Base-by-base conservation (phyloP, 1,284 basidiomycete species). In the Phaffia rhodozyma region DNA sequence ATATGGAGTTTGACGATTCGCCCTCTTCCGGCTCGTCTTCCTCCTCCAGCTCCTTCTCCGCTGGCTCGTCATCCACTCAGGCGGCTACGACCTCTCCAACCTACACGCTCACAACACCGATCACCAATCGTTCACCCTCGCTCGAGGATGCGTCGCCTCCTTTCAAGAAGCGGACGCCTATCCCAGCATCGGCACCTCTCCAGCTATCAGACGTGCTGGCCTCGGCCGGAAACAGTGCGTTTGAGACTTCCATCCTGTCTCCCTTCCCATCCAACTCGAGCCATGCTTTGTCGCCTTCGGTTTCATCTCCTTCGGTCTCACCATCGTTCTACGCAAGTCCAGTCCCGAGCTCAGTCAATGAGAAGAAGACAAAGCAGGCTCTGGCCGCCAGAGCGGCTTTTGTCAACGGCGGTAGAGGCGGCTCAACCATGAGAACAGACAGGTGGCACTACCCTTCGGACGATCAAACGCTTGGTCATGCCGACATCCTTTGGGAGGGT, bases 141-240 rank as follows among this genome's bases (percentile, higher is more conserved):
- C 38, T 43, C 2, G 38, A 43, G 38, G 38, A 43, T 43, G 38
- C 38, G 38, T 63, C 62, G 32, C 62, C 62, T 49, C 56, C 62
- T 6, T 57, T 63, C 50, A 63, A 59, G 30, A 32, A 29, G 18
- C 49, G 62, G 43, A 49, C 38, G 23, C 62, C 62, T 47, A 63
- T 63, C 49, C 62, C 62, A 4, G 56, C 66, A 43, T 61, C 69
- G 16, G 67, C 70, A 13, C 70, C 71, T 3, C 66, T 74, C 43
- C 67, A 70, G 52, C 68, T 75, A n/a, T 75, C 75, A 11, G 75
- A 75, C 60, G 71, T 75, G 21, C 71, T 75, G 56, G 73, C 72
- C 50, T 74, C 74, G 18, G 73, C 74, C 0, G 68, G 69, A 0
- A 71, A 71, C 43, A 67, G 58, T 32, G 65, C 53, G 67, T 65